Evolutionary conservation across 805 yeast genomes (phyloP).

Genomic region (Kodamaea kaohsiungensis): DNA sequence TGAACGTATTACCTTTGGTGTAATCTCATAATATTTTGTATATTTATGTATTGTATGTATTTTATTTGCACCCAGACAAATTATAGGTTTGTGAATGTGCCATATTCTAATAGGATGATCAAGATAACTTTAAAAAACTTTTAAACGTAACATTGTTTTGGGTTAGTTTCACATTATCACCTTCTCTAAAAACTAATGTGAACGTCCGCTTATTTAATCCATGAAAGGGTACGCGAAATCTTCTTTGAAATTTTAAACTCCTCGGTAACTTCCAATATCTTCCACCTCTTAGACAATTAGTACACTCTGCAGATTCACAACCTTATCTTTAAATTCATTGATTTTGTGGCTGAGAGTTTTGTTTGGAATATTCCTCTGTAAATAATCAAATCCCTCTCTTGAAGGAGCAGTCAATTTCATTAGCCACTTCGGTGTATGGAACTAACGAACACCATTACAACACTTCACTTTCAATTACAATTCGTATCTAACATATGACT

Average conservation of each 20-base stretch:
- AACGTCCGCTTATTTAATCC: background rate
- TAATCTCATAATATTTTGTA: background rate
- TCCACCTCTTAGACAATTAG: background rate
- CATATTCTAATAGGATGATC: background rate
- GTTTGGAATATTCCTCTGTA: background rate
- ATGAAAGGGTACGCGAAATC: background rate
- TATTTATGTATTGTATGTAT: background rate
- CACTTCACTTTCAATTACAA: background rate
- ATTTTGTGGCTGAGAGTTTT: background rate
- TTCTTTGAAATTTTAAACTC: background rate
- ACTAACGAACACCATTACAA: too few species aligned
- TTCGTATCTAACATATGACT: background rate
- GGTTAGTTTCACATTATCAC: background rate
- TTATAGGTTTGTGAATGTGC: background rate
- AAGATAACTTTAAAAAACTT: background rate
- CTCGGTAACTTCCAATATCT: background rate
- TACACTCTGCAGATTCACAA: background rate
- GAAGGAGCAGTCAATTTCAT: background rate
- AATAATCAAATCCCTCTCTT: too few species aligned
- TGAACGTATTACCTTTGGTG: constrained; percentile 41
- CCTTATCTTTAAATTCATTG: background rate
- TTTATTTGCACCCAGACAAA: constrained; percentile 1
- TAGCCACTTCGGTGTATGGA: too few species aligned
- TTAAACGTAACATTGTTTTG: background rate
- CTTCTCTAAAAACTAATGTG: background rate